Percentiles rank a stretch among this genome's conserved stretches.
Evolutionary conservation across 164 flowering plant genomes (phyloP).

Genomic region (Liriodendron chinense): DNA sequence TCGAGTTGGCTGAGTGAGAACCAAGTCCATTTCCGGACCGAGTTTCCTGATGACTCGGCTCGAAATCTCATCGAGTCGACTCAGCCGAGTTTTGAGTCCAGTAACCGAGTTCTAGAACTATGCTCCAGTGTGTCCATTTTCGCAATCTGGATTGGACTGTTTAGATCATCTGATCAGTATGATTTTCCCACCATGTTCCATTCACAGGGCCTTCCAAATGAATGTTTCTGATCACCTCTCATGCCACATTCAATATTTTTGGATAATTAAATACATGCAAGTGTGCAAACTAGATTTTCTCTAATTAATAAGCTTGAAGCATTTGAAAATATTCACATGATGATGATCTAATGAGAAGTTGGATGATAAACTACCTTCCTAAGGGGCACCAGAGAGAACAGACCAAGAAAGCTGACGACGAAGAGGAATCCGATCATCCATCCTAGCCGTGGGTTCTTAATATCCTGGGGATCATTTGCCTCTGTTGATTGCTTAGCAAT

Average conservation of each 20-base stretch:
- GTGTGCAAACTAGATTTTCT: no score
- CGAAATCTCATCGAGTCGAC: no score
- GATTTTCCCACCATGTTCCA: no score
- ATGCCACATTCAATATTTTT: neutral
- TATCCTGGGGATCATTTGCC: constrained; percentile 24
- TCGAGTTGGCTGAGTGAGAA: no score
- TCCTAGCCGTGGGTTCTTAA: constrained; percentile 37
- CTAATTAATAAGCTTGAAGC: neutral
- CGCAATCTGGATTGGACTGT: no score
- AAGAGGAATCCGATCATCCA: constrained; percentile 60
- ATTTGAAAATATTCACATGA: neutral
- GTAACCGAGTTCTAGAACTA: no score
- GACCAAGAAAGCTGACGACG: constrained; percentile 50
- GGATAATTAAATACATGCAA: neutral
- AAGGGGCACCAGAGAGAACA: constrained; percentile 53
- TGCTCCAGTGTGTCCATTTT: no score
- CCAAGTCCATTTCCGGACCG: no score
- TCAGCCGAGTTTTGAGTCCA: no score
- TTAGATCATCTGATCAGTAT: no score
- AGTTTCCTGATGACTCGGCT: no score
- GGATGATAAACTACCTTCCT: constrained; percentile 33
- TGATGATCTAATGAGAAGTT: neutral
- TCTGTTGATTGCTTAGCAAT: constrained; percentile 38
- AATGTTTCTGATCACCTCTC: neutral
- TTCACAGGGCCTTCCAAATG: no score